Conservation (phyloP, 192 early-diverging fungal genomes). For the Phlyctochytrium arcticum region DNA sequence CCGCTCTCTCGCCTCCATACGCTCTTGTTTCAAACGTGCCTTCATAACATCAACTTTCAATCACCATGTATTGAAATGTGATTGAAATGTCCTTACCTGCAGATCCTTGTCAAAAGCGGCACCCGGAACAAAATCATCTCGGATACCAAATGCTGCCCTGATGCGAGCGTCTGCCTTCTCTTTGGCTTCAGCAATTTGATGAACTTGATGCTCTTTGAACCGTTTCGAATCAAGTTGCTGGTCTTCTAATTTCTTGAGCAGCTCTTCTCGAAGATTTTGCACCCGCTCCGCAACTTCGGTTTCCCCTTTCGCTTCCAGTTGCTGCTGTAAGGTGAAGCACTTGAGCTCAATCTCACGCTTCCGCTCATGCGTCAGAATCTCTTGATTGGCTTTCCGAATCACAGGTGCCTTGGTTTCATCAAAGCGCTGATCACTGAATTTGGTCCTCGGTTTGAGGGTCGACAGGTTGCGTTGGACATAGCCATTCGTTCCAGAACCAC, state of each 20-base stretch:
- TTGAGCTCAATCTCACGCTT: slow-evolving; percentile 84
- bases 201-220: slow-evolving; percentile 62
- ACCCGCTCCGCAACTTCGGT: slow-evolving; percentile 67
- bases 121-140: slow-evolving; percentile 60
- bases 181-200: slow-evolving; percentile 70
- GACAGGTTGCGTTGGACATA: slow-evolving; percentile 91
- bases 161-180: slow-evolving; percentile 59
- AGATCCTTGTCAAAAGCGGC: slow-evolving; percentile 73
- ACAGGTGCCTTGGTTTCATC: slow-evolving; percentile 37
- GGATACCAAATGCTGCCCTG: slow-evolving; percentile 65
- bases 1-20: slow-evolving; percentile 18
- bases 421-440: slow-evolving; percentile 13
- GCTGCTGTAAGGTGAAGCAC: slow-evolving; percentile 73
- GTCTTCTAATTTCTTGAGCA: slow-evolving; percentile 53
- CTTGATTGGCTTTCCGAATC: slow-evolving; percentile 62
- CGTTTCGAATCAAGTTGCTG: slow-evolving; percentile 32
- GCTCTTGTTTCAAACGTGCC: slow-evolving; percentile 34
- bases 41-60: neutral
- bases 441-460: slow-evolving; percentile 52
- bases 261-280: slow-evolving; percentile 48
- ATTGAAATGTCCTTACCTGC: slow-evolving; percentile 47
- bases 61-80: neutral
- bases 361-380: slow-evolving; percentile 79
- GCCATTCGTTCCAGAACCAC: slow-evolving; percentile 85
- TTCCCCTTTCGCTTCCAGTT: slow-evolving; percentile 76